Conservation (phyloP, 805 yeast species). For the Saturnispora mendoncae region DNA sequence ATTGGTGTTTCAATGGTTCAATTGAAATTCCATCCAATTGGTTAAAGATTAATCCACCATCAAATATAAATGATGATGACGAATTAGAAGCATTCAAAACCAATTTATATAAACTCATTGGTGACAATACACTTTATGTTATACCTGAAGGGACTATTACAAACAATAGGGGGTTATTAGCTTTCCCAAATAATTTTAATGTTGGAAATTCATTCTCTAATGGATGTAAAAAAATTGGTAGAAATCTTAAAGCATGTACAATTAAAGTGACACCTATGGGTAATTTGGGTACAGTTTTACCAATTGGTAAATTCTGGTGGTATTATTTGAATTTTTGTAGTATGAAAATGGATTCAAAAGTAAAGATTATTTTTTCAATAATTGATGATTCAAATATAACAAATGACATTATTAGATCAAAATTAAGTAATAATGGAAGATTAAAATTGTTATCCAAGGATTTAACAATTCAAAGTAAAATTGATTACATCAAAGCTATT, state of each 20-base stretch:
- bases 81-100: constrained; percentile 1
- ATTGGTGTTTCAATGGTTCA: constrained; percentile 15
- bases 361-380: constrained; percentile 19
- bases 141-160: constrained; percentile 81
- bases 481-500: constrained; percentile 28
- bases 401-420: constrained; percentile 17
- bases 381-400: constrained; percentile 1
- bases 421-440: constrained; percentile 38
- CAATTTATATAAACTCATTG: background rate
- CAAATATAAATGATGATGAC: constrained; percentile 6
- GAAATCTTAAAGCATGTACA: constrained; percentile 29
- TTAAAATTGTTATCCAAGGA: constrained; percentile 39
- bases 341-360: constrained; percentile 14
- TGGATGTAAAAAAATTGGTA: constrained; percentile 11
- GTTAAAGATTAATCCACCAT: background rate
- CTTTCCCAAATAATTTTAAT: constrained; percentile 34
- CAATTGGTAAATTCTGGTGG: constrained; percentile 14
- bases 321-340: constrained; percentile 12
- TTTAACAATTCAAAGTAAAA: constrained; percentile 36
- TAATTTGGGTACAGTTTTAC: constrained; percentile 30
- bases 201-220: constrained; percentile 6
- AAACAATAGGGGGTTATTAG: constrained; percentile 68
- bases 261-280: constrained; percentile 32
- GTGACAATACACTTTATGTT: constrained; percentile 35
- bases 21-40: background rate